Evolutionary conservation across 2,329 filamentous ascomycete genomes (phyloP), one percentile per base, ranked within the genome.

Genomic region (Monosporascus sp.): DNA sequence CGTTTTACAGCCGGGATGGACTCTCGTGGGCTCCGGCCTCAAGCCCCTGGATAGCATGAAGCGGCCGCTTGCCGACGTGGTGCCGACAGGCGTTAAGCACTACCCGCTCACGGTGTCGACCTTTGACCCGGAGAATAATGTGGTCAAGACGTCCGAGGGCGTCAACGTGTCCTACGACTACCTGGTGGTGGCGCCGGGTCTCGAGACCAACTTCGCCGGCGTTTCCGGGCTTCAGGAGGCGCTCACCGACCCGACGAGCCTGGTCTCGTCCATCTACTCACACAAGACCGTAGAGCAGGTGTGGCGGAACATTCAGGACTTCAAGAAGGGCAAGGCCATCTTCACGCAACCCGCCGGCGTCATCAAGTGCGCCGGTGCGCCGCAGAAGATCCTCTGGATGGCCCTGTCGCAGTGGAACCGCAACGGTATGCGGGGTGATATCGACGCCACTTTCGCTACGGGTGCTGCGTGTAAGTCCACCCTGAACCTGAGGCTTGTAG

Each of bases 301-400:
- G 17, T 72, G 67, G 66, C 60, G 56, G 47, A 70, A 70, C 51
- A 64, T 73, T 36, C 64, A 71, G 57, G 57, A 48, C 41, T 64
- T 70, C 57, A 68, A 69, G 59, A 66, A 66, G 50, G 70, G 70
- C 3, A 61, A 59, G 7, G 70, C 70, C 20, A 66, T 73, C 47
- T 73, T 73, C 60, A 72, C 70, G 7, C 70, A 73, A 52, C 70
- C 70, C 16, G 67, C 68, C 1, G 70, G 70, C 11, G 51, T 70
- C 52, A 71, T 73, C 59, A 73, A 73, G 61, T 73, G 70, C 31
- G 70, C 70, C 11, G 70, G 70, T 16, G 70, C 69, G 1, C 70
- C 70, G 3, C 70, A 73, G 55, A 73, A 73, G 64, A 65, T 72
- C 54, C 62, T 73, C 60, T 73, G 70, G 70, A 70, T 73, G 68